phyloP scores from a whole-genome alignment of 78 protist species.

The Dictyostelium purpureum region DNA sequence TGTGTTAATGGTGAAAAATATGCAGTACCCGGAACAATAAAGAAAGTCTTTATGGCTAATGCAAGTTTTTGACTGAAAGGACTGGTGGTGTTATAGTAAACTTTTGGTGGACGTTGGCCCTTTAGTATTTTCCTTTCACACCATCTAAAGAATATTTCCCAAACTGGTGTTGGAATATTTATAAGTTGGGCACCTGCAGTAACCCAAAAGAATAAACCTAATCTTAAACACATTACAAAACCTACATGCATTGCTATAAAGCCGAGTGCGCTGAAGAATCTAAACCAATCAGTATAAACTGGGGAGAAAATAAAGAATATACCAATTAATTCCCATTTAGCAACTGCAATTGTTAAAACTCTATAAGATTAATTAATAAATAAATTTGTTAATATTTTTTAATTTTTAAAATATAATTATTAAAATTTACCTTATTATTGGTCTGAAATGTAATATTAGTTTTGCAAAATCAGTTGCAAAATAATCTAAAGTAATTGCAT shows the following conservation, averaged over 20 bases:
- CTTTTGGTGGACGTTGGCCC: conserved; percentile 31
- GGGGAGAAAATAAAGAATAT: conserved; percentile 26
- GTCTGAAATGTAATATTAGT: conserved; percentile 2
- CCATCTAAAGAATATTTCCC: conserved; percentile 39
- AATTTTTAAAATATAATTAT: not conserved
- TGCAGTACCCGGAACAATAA: conserved; percentile 23
- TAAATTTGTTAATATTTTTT: not conserved
- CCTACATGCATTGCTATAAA: conserved; percentile 41
- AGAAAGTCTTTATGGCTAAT: conserved; percentile 35
- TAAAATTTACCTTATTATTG: conserved; percentile 4
- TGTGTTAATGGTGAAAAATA: conserved; percentile 22
- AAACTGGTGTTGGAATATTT: conserved; percentile 38
- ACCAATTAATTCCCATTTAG: conserved; percentile 63
- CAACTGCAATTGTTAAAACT: conserved; percentile 51
- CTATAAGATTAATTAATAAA: not conserved
- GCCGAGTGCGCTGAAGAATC: conserved; percentile 59
- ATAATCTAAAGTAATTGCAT: conserved; percentile 37
- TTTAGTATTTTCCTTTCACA: conserved; percentile 16
- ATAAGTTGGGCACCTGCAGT: conserved; percentile 31
- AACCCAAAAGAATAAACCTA: conserved; percentile 71
- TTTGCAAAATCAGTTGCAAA: conserved; percentile 51
- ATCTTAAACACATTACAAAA: conserved; percentile 33
- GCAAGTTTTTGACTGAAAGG: conserved; percentile 45
- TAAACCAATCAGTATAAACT: conserved; percentile 32
- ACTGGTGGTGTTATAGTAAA: conserved; percentile 20